These are phyloP conservation scores for Chaetomiaceae sp. DNA, from an alignment of 2,329 filamentous ascomycete species.

Conservation along the genomic window DNA sequence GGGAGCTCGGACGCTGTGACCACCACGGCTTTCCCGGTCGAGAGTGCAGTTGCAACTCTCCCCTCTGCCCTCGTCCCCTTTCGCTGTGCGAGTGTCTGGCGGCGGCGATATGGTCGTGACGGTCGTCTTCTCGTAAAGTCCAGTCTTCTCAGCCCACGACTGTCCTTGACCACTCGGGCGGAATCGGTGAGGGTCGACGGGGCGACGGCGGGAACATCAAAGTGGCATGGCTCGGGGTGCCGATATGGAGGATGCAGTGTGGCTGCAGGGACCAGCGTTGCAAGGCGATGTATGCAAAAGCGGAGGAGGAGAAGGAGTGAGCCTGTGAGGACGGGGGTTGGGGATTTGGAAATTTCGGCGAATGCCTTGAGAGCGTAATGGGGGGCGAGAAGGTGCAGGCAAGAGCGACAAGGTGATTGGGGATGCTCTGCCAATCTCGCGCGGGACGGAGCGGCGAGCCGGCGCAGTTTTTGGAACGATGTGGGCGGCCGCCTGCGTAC, in stretches of 20 bases:
- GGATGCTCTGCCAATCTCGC: slow-evolving; percentile 26
- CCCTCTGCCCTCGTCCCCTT: slow-evolving; percentile 3
- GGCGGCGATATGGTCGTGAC: slow-evolving; percentile 15
- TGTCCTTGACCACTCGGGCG: slow-evolving; percentile 25
- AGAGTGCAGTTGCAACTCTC: neutral
- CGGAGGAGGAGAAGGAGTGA: slow-evolving; percentile 19
- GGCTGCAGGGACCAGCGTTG: slow-evolving; percentile 16
- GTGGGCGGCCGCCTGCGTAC: slow-evolving; percentile 20
- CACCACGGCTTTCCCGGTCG: neutral
- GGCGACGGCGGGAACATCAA: slow-evolving; percentile 27
- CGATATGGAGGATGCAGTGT: slow-evolving; percentile 14
- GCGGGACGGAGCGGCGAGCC: slow-evolving; percentile 16
- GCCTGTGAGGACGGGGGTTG: slow-evolving; percentile 24
- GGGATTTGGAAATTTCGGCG: slow-evolving; percentile 29
- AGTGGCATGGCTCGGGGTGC: slow-evolving; percentile 25
- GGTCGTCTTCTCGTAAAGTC: slow-evolving; percentile 18
- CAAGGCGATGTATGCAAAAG: slow-evolving; percentile 11
- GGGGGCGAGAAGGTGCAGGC: slow-evolving; percentile 26
- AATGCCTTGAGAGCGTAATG: slow-evolving; percentile 26
- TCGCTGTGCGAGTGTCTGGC: slow-evolving; percentile 5
- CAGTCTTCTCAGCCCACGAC: slow-evolving; percentile 21
- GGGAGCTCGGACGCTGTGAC: neutral
- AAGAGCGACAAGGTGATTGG: slow-evolving; percentile 27
- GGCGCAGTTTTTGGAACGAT: slow-evolving; percentile 28
- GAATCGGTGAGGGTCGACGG: slow-evolving; percentile 26